A percentile compares a stretch with the other conserved stretches of the same genome.
Conservation (phyloP, 2,329 filamentous ascomycete genomes). For the Thielaviopsis cerberus region DNA sequence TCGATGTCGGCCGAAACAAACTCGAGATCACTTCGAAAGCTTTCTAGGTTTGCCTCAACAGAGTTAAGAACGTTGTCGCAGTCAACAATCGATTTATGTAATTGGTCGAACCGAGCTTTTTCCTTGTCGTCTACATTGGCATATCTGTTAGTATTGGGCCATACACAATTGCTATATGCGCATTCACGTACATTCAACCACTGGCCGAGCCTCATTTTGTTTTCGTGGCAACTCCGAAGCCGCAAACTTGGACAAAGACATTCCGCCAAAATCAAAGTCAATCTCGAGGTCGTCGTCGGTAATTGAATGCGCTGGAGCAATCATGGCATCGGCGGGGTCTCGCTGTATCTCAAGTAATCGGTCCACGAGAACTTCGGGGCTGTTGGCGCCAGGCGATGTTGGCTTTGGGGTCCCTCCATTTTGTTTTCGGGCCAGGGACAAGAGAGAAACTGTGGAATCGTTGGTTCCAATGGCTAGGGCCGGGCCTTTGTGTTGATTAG, state of each 20-base stretch:
- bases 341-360: slow-evolving; percentile 5
- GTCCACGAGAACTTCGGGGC: slow-evolving; percentile 6
- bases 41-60: slow-evolving; percentile 79
- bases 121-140: slow-evolving; percentile 49
- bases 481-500: slow-evolving; percentile 29
- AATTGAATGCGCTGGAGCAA: slow-evolving; percentile 34
- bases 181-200: slow-evolving; percentile 7
- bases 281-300: slow-evolving; percentile 37
- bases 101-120: slow-evolving; percentile 68
- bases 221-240: slow-evolving; percentile 15
- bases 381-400: slow-evolving; percentile 5
- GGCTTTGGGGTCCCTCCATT: slow-evolving; percentile 51
- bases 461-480: slow-evolving; percentile 62
- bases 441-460: slow-evolving; percentile 59
- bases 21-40: slow-evolving; percentile 83
- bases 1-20: slow-evolving; percentile 91
- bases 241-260: slow-evolving; percentile 59
- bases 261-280: slow-evolving; percentile 59
- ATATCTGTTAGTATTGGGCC: slow-evolving; percentile 11
- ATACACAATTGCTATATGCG: neutral
- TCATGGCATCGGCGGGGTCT: neutral
- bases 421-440: slow-evolving; percentile 41
- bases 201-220: neutral
- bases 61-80: slow-evolving; percentile 89
- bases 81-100: slow-evolving; percentile 72